These are phyloP conservation scores for Colletotrichum trifolii DNA, from an alignment of 2,329 filamentous ascomycete species.

Conservation along the genomic window DNA sequence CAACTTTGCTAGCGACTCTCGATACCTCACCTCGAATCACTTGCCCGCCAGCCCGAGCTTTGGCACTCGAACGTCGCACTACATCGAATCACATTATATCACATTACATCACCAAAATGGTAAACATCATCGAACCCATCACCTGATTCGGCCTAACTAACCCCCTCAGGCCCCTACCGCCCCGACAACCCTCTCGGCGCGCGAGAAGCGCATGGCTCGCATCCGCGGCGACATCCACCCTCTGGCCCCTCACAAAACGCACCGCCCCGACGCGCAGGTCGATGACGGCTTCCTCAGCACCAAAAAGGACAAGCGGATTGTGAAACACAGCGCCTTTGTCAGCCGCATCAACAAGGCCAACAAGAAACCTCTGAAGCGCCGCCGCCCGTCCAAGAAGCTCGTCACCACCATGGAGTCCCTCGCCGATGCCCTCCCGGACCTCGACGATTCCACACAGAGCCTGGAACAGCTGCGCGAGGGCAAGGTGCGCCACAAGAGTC, in stretches of 20 bases:
- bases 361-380: conserved; percentile 68
- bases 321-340: conserved; percentile 84
- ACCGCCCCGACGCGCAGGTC: conserved; percentile 62
- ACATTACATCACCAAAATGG: conserved; percentile 6
- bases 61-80: background rate
- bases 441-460: conserved; percentile 60
- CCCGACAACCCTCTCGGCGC: conserved; percentile 67
- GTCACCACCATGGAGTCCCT: conserved; percentile 79
- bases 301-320: conserved; percentile 85
- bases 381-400: conserved; percentile 81
- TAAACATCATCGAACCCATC: background rate
- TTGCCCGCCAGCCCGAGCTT: background rate
- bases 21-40: background rate
- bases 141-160: background rate
- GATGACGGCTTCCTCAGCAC: conserved; percentile 72
- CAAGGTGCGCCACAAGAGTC: conserved; percentile 77
- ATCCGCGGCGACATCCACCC: conserved; percentile 60
- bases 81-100: background rate
- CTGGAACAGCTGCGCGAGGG: conserved; percentile 59
- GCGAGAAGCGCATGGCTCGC: conserved; percentile 65
- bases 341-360: conserved; percentile 69
- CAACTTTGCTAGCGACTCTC: background rate
- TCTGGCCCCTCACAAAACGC: conserved; percentile 62
- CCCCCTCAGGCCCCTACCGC: conserved; percentile 42
- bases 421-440: conserved; percentile 81